Evolutionary conservation across 2,329 filamentous ascomycete species (phyloP).

Genomic region (Xylaria sp.): DNA sequence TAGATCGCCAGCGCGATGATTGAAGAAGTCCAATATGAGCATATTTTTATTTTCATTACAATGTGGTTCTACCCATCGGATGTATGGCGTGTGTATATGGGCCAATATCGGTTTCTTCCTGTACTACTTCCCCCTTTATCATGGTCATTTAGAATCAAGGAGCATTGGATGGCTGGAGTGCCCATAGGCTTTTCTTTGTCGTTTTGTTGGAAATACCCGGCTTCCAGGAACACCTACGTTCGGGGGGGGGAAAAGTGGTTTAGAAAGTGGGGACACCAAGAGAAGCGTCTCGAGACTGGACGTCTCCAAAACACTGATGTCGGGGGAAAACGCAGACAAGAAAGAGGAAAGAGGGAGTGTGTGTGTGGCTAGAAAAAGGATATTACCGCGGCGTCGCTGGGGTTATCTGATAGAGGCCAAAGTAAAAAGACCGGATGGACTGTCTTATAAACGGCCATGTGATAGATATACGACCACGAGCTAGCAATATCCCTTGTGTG

Average conservation of each 20-base stretch:
- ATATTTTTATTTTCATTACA: slow-evolving; percentile 21
- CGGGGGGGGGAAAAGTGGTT: neutral
- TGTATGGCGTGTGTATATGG: slow-evolving; percentile 16
- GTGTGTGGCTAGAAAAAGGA: neutral
- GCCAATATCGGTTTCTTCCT: neutral
- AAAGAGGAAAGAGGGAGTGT: too few species aligned
- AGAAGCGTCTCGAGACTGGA: too few species aligned
- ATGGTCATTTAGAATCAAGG: neutral
- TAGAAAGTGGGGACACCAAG: neutral
- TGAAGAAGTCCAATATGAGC: slow-evolving; percentile 23
- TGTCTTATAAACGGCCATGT: too few species aligned
- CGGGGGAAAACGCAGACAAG: too few species aligned
- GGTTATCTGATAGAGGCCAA: neutral
- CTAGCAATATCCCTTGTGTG: slow-evolving; percentile 8
- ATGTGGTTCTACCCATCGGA: slow-evolving; percentile 29
- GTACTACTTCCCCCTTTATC: neutral
- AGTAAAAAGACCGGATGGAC: neutral
- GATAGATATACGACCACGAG: neutral
- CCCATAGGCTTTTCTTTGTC: neutral
- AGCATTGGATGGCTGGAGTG: neutral
- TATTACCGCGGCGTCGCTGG: neutral
- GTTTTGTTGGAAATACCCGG: neutral
- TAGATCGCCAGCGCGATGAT: slow-evolving; percentile 35
- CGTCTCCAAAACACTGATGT: neutral
- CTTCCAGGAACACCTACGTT: neutral